Base-by-base conservation (phyloP, 2,329 filamentous ascomycete genomes). In the Metarhizium sp. region DNA sequence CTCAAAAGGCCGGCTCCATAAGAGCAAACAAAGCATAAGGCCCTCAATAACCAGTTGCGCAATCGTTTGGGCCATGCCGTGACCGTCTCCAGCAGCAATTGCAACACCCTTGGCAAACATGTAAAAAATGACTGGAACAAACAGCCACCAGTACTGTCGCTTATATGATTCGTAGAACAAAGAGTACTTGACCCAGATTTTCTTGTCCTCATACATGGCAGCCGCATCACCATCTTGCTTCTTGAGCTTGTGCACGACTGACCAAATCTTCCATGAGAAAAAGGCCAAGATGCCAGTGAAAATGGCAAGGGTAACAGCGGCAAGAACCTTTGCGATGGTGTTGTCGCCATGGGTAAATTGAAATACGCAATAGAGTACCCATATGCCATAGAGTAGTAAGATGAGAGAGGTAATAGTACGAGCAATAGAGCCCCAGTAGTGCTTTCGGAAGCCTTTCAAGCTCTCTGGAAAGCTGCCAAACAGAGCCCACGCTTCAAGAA, bases 111-210 rank as follows among this genome's bases (percentile, higher is more conserved):
- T 94, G 67, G 84, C 86, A 66, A 96, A 91, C 77, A 92, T 88
- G 77, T 97, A 97, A 60, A 91, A 58, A 65, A 97, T 96, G 58
- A 81, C 78, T 0, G 94, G 94, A 14, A 97, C 80, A 67, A 99
- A 97, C 29, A 96, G 73, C 92, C 92, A 97, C 94, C 94, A 99
- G 76, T 92, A 96, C 63, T 86, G 84, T 71, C 88, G 90, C 75
- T 90, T 91, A 78, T 96, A 97, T 63, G 86, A 87, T 66, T 97
- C 94, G 76, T 99, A 99, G 75, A 99, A 97, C 59, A 96, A 79
- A 65, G 89, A 94, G 79, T 99, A 99, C 75, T 94, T 95, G 69
- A 90, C 80, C 92, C 94, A 96, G 45, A 87, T 85, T 57, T 87
- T 82, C 76, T 94, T 95, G 73, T 97, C 81, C 58, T 96, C 88